These are phyloP conservation scores for Colletotrichum tropicicola DNA, from an alignment of 2,329 filamentous ascomycete genomes.

Conservation along the genomic window DNA sequence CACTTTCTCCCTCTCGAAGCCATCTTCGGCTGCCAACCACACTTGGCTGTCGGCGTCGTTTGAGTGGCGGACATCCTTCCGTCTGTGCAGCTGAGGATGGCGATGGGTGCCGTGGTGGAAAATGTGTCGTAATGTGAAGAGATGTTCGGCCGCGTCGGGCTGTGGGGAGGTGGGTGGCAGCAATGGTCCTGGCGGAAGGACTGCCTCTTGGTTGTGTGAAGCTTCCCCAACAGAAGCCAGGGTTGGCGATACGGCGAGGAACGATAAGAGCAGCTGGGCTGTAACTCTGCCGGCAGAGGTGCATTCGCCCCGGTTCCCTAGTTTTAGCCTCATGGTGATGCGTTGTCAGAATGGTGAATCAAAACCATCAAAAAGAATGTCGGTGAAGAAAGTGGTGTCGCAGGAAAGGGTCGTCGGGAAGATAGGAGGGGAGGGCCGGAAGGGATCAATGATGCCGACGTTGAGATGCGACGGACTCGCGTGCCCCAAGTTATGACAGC, in stretches of 20 bases:
- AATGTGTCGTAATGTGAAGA: slow-evolving; percentile 83
- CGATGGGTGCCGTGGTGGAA: slow-evolving; percentile 89
- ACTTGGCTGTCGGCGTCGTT: slow-evolving; percentile 60
- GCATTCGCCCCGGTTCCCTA: slow-evolving; percentile 42
- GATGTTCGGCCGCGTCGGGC: slow-evolving; percentile 61
- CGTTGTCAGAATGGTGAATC: background rate
- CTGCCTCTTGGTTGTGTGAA: slow-evolving; percentile 48
- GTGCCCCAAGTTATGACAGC: slow-evolving; percentile 28
- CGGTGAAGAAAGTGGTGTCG: background rate
- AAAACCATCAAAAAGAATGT: background rate
- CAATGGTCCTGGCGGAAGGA: slow-evolving; percentile 50
- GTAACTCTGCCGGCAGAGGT: slow-evolving; percentile 71
- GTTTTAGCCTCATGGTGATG: slow-evolving; percentile 12
- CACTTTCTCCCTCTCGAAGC: slow-evolving; percentile 59
- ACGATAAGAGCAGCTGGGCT: slow-evolving; percentile 69
- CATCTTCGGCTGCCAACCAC: slow-evolving; percentile 70
- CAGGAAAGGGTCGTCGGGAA: background rate
- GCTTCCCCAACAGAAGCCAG: slow-evolving; percentile 44
- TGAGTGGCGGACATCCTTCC: slow-evolving; percentile 71
- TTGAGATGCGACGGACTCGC: slow-evolving; percentile 11
- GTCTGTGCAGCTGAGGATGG: slow-evolving; percentile 80
- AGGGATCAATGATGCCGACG: slow-evolving; percentile 26
- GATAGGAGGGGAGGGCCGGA: background rate
- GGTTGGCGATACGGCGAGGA: slow-evolving; percentile 67
- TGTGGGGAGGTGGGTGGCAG: slow-evolving; percentile 53